A percentile compares a stretch with the other conserved stretches of the same genome.
These are phyloP conservation scores for Capsella rubella DNA, from an alignment of 441 rosid genomes.

Conservation along the genomic window DNA sequence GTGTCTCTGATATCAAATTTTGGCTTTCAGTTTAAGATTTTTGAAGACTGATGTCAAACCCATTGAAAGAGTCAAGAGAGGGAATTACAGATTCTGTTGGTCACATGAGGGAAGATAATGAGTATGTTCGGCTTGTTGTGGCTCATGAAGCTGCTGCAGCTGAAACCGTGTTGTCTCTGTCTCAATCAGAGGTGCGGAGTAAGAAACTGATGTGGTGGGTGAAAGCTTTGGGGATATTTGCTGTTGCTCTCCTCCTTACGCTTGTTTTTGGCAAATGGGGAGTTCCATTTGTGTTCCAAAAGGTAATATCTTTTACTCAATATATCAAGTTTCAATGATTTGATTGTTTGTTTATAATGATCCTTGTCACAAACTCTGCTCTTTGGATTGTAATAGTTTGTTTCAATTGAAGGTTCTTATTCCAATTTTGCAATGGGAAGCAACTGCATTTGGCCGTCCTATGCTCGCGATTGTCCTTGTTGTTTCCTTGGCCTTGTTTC, in stretches of 20 bases:
- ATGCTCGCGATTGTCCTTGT: conserved; percentile 81
- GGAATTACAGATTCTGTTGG: conserved; percentile 40
- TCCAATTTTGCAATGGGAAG: conserved; percentile 96
- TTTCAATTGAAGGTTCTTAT: conserved; percentile 64
- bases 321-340: neutral
- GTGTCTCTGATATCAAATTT: conserved; percentile 18
- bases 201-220: conserved; percentile 64
- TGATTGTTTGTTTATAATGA: neutral
- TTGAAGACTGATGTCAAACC: conserved; percentile 51
- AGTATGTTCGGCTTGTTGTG: conserved; percentile 71
- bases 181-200: conserved; percentile 44
- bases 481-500: conserved; percentile 88
- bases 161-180: conserved; percentile 43
- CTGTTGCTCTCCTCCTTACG: conserved; percentile 41
- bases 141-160: conserved; percentile 51
- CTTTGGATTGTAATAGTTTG: conserved; percentile 9
- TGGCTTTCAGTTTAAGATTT: conserved; percentile 6
- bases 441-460: conserved; percentile 98
- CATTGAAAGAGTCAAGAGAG: conserved; percentile 49
- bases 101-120: conserved; percentile 61
- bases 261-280: conserved; percentile 81
- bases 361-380: conserved; percentile 1
- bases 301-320: conserved; percentile 49
- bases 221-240: conserved; percentile 52
- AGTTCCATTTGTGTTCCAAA: conserved; percentile 71